Conservation (phyloP, 768 basidiomycete species). For the Leccinellum luteum region DNA sequence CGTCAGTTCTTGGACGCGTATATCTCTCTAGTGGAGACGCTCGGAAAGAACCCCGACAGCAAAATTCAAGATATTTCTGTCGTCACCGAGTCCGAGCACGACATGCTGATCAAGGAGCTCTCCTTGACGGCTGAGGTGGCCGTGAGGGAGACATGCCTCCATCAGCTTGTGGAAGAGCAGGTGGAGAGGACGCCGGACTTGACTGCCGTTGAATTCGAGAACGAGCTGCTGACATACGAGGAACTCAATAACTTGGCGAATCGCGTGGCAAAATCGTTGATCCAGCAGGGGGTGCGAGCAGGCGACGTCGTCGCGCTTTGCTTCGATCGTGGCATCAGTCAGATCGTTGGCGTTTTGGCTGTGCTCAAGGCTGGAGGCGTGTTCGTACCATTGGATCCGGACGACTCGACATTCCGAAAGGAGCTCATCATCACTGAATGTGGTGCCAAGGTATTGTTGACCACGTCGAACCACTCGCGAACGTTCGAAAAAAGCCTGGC, state of each 20-base stretch:
- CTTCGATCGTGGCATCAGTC: slow-evolving; percentile 30
- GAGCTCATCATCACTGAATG: slow-evolving; percentile 29
- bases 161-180: slow-evolving; percentile 19
- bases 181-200: slow-evolving; percentile 17
- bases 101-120: slow-evolving; percentile 24
- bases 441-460: slow-evolving; percentile 27
- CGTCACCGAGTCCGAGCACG: slow-evolving; percentile 12
- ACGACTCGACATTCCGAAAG: slow-evolving; percentile 30
- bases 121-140: slow-evolving; percentile 18
- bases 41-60: slow-evolving; percentile 11
- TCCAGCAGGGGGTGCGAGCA: slow-evolving; percentile 22
- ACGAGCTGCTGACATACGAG: slow-evolving; percentile 30
- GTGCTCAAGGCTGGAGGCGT: slow-evolving; percentile 33
- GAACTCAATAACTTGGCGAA: slow-evolving; percentile 33
- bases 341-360: slow-evolving; percentile 29
- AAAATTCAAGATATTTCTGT: slow-evolving; percentile 21
- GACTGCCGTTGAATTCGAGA: slow-evolving; percentile 28
- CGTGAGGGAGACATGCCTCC: slow-evolving; percentile 16
- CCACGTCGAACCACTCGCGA: slow-evolving; percentile 24
- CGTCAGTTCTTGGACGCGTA: slow-evolving; percentile 32
- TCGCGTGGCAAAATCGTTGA: slow-evolving; percentile 29
- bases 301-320: slow-evolving; percentile 29
- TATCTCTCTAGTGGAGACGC: slow-evolving; percentile 26
- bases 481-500: slow-evolving; percentile 22
- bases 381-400: slow-evolving; percentile 25